Evolutionary conservation across 2,329 filamentous ascomycete genomes (phyloP).

Genomic region (Botryotinia globosa): DNA sequence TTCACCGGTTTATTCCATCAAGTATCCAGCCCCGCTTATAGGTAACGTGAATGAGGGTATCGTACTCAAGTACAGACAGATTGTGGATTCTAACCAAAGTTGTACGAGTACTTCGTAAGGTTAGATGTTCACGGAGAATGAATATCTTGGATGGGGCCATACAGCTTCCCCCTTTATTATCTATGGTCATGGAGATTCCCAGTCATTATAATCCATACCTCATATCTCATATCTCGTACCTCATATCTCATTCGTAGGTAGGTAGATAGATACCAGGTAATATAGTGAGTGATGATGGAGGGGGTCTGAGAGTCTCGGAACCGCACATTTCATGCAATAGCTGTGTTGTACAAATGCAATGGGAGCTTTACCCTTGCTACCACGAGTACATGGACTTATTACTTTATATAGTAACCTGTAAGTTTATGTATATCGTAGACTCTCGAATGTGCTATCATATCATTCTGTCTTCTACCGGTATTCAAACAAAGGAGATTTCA

Average conservation of each 20-base stretch:
- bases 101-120: no score
- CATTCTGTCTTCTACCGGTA: background rate
- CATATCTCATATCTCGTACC: background rate
- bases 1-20: background rate
- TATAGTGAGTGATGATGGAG: background rate
- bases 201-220: background rate
- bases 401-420: background rate
- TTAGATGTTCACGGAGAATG: no score
- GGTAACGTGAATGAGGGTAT: background rate
- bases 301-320: constrained; percentile 2
- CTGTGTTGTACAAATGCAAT: constrained; percentile 15
- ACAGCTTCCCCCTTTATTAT: background rate
- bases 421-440: background rate
- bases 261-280: background rate
- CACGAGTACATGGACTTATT: background rate
- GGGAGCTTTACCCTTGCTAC: background rate
- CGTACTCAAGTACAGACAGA: background rate
- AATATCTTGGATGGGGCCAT: background rate
- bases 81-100: background rate
- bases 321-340: background rate
- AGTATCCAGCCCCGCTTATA: background rate
- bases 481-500: background rate
- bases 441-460: background rate
- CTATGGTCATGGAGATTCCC: background rate
- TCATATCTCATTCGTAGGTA: no score